phyloP scores from a whole-genome alignment of 345 rosid genomes.

The Nasturtium officinale region DNA sequence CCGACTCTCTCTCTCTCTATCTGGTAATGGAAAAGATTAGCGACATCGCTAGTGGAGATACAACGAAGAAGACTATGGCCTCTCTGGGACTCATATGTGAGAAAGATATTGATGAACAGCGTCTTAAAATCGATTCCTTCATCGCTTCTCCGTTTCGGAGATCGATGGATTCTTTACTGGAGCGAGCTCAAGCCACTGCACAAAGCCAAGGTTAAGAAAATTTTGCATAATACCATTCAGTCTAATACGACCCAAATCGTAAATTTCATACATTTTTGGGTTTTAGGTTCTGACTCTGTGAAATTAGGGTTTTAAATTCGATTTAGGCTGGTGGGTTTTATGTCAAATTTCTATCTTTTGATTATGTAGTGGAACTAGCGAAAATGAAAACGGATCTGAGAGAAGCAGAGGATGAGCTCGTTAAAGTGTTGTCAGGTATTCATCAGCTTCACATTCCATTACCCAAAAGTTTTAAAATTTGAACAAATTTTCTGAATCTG shows the following conservation, averaged over 20 bases:
- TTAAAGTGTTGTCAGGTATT: slow-evolving; percentile 72
- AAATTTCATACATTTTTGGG: not conserved
- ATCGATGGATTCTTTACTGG: slow-evolving; percentile 53
- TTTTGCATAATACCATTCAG: not conserved
- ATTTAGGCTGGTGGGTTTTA: slow-evolving; percentile 22
- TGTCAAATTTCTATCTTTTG: not conserved
- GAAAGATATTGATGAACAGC: slow-evolving; percentile 45
- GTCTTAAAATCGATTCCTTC: slow-evolving; percentile 56
- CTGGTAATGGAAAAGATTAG: slow-evolving; percentile 32
- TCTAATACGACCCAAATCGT: not conserved
- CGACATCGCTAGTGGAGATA: slow-evolving; percentile 31
- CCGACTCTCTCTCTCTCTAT: slow-evolving; percentile 18
- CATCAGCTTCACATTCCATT: slow-evolving; percentile 2
- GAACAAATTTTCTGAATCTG: not conserved
- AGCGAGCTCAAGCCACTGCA: slow-evolving; percentile 53
- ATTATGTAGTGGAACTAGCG: slow-evolving; percentile 52
- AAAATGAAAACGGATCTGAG: slow-evolving; percentile 62
- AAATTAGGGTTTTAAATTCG: slow-evolving; percentile 38
- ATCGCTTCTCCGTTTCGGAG: slow-evolving; percentile 48
- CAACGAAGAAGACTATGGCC: slow-evolving; percentile 55
- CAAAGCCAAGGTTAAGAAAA: slow-evolving; percentile 55
- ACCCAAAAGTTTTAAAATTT: slow-evolving; percentile 25
- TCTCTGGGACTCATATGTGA: slow-evolving; percentile 54
- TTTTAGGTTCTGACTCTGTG: not conserved
- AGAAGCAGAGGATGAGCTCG: slow-evolving; percentile 84